phyloP scores from a whole-genome alignment of 1,284 basidiomycete species.

The Mycena citricolor region DNA sequence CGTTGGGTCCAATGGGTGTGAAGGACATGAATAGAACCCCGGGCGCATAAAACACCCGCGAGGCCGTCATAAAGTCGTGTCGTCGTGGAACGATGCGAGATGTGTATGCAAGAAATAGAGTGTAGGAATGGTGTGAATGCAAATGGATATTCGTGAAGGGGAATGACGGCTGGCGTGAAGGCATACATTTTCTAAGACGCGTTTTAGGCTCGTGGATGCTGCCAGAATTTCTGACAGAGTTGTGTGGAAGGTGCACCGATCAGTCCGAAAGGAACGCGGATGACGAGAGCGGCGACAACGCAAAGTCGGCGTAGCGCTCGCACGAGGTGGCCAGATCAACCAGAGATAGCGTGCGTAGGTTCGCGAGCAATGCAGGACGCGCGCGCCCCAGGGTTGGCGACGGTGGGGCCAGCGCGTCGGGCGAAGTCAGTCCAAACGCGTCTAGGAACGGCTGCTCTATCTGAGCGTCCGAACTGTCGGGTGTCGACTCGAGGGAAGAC shows the following conservation, averaged over 20 bases:
- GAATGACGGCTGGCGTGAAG: constrained; percentile 20
- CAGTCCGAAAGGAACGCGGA: constrained; percentile 27
- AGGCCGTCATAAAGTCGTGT: constrained; percentile 31
- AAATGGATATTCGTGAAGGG: constrained; percentile 7
- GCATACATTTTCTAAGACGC: constrained; percentile 15
- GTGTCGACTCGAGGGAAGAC: constrained; percentile 60
- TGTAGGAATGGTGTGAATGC: constrained; percentile 18
- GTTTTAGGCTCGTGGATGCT: constrained; percentile 13
- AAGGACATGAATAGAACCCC: constrained; percentile 24
- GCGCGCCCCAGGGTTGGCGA: constrained; percentile 18
- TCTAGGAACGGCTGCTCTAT: constrained; percentile 43
- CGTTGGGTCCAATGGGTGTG: constrained; percentile 27
- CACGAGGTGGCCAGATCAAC: constrained; percentile 35
- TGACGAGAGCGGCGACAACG: constrained; percentile 48
- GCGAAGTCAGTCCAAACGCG: constrained; percentile 33
- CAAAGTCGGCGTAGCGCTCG: constrained; percentile 48
- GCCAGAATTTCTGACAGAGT: too few species aligned
- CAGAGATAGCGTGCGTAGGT: constrained; percentile 40
- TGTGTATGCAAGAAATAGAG: constrained; percentile 28
- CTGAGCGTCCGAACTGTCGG: constrained; percentile 43
- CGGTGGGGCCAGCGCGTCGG: too few species aligned
- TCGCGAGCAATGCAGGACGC: constrained; percentile 17
- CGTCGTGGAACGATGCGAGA: constrained; percentile 34
- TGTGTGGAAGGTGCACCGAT: constrained; percentile 7
- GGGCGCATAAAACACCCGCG: constrained; percentile 28